Percentiles rank a stretch among this genome's conserved stretches.
phyloP scores from a whole-genome alignment of 371 early-diverging fungal genomes.

The Batkoa obscura region DNA sequence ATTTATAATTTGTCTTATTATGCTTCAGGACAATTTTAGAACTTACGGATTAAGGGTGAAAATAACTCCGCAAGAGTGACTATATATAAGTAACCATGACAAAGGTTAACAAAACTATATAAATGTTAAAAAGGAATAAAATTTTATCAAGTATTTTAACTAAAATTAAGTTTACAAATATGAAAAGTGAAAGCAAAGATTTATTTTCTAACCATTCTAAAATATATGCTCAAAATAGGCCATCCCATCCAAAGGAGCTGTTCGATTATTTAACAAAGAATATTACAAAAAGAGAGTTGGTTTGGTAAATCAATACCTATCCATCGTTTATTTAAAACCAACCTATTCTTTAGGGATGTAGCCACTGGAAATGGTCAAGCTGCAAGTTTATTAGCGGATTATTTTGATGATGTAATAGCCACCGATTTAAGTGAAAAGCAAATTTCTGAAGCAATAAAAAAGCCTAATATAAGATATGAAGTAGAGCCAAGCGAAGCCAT shows the following conservation, averaged over 20 bases:
- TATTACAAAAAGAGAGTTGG: neutral
- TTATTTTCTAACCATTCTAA: neutral
- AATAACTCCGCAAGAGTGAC: too few species aligned
- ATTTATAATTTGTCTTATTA: too few species aligned
- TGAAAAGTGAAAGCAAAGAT: neutral
- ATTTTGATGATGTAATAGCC: neutral
- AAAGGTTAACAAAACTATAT: too few species aligned
- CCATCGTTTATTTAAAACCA: neutral
- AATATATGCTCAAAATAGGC: neutral
- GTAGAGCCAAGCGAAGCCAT: neutral
- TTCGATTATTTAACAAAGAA: neutral
- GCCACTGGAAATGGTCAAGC: slow-evolving; percentile 6
- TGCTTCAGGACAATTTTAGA: too few species aligned
- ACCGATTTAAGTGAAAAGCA: slow-evolving; percentile 1
- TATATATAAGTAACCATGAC: too few species aligned
- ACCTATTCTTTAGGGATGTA: neutral
- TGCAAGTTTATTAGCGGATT: neutral
- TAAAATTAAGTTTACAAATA: too few species aligned
- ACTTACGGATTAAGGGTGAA: too few species aligned
- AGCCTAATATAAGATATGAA: neutral
- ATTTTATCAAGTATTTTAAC: too few species aligned
- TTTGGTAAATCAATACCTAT: neutral
- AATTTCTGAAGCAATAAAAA: neutral
- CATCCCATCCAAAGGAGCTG: neutral
- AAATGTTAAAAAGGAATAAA: too few species aligned